phyloP scores from a whole-genome alignment of 768 basidiomycete species.

The Trametes coccinea region DNA sequence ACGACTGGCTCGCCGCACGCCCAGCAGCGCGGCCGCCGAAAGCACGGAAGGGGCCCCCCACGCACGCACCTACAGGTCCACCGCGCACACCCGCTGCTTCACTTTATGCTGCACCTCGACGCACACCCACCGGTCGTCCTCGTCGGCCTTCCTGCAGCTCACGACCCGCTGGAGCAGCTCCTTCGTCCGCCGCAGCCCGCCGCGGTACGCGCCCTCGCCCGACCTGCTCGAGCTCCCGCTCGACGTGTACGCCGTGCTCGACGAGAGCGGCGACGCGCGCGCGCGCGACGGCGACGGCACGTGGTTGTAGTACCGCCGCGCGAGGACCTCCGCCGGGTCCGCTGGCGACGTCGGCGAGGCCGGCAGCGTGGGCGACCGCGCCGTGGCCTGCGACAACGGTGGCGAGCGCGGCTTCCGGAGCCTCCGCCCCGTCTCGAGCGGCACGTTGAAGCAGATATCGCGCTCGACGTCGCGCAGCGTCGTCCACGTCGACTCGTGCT shows the following conservation, averaged over 20 bases:
- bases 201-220: background rate
- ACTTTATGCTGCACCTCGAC: slow-evolving; percentile 34
- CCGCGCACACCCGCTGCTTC: slow-evolving; percentile 27
- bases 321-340: slow-evolving; percentile 31
- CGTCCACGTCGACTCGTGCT: slow-evolving; percentile 22
- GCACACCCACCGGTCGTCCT: slow-evolving; percentile 32
- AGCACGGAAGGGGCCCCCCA: background rate
- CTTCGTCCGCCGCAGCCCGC: slow-evolving; percentile 21
- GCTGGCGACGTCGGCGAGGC: slow-evolving; percentile 25
- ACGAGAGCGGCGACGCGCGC: slow-evolving; percentile 1
- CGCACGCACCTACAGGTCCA: background rate
- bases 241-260: background rate
- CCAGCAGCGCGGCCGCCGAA: background rate
- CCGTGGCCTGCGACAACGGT: background rate
- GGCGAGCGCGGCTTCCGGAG: slow-evolving; percentile 23
- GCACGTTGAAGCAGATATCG: slow-evolving; percentile 26
- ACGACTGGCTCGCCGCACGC: slow-evolving; percentile 1
- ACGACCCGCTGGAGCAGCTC: slow-evolving; percentile 26
- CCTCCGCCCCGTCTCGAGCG: slow-evolving; percentile 17
- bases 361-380: background rate
- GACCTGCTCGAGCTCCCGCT: background rate
- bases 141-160: slow-evolving; percentile 26
- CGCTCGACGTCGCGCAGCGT: slow-evolving; percentile 24
- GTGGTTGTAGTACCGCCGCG: slow-evolving; percentile 33
- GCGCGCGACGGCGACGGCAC: background rate